Percentiles rank a stretch among this genome's conserved stretches.
Evolutionary conservation across 331 rosid genomes (phyloP).

Genomic region (Quercus phellos): DNA sequence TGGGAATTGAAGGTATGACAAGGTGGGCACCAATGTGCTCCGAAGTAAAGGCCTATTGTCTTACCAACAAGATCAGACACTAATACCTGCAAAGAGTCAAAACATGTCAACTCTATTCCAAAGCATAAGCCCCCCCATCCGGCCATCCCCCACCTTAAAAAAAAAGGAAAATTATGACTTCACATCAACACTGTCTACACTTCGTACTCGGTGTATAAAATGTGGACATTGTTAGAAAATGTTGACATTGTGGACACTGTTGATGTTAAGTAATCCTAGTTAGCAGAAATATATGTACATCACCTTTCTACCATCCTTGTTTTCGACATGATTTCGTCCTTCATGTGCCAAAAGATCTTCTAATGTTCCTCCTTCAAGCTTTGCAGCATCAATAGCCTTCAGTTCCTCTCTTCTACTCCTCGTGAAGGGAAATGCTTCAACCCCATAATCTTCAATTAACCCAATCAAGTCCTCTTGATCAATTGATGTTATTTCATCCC

Average conservation of each 20-base stretch:
- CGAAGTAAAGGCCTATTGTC: constrained; percentile 74
- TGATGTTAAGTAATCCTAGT: too few relatives aligned
- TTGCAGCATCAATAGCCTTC: constrained; percentile 58
- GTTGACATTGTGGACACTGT: too few relatives aligned
- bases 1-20: constrained; percentile 63
- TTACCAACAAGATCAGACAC: constrained; percentile 63
- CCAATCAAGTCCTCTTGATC: constrained; percentile 56
- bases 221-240: too few relatives aligned
- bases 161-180: too few relatives aligned
- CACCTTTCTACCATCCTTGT: constrained; percentile 64
- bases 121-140: background rate
- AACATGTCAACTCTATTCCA: background rate
- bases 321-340: constrained; percentile 51
- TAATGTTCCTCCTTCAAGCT: constrained; percentile 52
- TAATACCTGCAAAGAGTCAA: constrained; percentile 38
- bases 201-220: too few relatives aligned
- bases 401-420: constrained; percentile 58
- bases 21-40: constrained; percentile 93
- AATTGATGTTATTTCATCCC: constrained; percentile 37
- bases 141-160: too few relatives aligned
- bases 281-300: background rate
- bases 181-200: too few relatives aligned
- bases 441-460: constrained; percentile 78
- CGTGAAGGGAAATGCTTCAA: constrained; percentile 85
- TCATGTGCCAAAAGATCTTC: constrained; percentile 58